A percentile compares a stretch with the other conserved stretches of the same genome.
Evolutionary conservation across 106 monocot genomes (phyloP).

Genomic region (Dendrobium catenatum): DNA sequence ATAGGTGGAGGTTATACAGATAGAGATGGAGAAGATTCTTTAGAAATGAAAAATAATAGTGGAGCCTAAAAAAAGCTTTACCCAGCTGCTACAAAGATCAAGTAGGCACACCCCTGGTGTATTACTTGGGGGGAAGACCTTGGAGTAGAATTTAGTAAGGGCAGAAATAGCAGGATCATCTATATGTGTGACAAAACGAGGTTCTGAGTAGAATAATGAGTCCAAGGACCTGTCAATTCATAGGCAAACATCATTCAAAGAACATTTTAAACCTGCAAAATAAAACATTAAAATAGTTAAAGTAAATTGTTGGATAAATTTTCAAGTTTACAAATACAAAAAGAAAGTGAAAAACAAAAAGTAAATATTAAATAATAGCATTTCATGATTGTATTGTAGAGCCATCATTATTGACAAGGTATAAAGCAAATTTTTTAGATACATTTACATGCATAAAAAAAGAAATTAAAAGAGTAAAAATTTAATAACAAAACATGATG

Average conservation of each 20-base stretch:
- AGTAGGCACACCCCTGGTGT: slow-evolving; percentile 68
- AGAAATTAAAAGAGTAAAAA: too few species aligned
- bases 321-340: neutral
- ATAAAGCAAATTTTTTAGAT: neutral
- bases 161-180: slow-evolving; percentile 81
- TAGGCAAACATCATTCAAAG: neutral
- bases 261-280: neutral
- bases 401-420: neutral
- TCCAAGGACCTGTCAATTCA: slow-evolving; percentile 53
- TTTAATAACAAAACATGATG: too few species aligned
- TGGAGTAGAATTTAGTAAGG: slow-evolving; percentile 73
- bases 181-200: slow-evolving; percentile 93
- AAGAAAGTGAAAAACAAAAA: neutral
- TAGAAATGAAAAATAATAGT: neutral
- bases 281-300: neutral
- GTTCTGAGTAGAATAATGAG: slow-evolving; percentile 67
- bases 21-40: neutral
- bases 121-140: slow-evolving; percentile 72
- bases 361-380: neutral
- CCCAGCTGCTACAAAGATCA: slow-evolving; percentile 94
- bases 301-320: neutral
- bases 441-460: neutral
- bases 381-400: neutral
- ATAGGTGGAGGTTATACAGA: neutral
- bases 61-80: slow-evolving; percentile 21